Conservation (phyloP, 2,329 filamentous ascomycete genomes). For the Cytospora paraplurivora region DNA sequence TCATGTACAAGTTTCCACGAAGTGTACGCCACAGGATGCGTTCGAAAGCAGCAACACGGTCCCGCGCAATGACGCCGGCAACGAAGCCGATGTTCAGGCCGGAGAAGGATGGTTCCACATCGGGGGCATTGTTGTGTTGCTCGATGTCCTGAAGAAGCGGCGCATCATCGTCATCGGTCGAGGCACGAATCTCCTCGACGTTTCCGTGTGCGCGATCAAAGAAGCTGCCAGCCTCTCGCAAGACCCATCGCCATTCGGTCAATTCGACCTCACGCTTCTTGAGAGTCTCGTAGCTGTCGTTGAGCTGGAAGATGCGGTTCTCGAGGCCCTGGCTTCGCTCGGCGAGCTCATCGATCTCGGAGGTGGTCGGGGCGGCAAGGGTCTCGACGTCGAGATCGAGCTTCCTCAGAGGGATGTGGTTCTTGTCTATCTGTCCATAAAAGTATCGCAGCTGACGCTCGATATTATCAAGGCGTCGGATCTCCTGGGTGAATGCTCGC, state of each 20-base stretch:
- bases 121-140: conserved; percentile 68
- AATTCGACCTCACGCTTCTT: conserved; percentile 97
- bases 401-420: conserved; percentile 80
- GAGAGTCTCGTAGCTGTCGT: conserved; percentile 97
- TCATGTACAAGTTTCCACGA: conserved; percentile 99
- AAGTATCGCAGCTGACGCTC: conserved; percentile 98
- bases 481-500: conserved; percentile 95
- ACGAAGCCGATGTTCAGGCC: conserved; percentile 99
- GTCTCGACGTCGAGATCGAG: conserved; percentile 88
- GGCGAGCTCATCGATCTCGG: conserved; percentile 93
- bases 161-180: conserved; percentile 87
- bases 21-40: conserved; percentile 96
- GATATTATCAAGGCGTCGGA: conserved; percentile 95
- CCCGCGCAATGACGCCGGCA: conserved; percentile 89
- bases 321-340: conserved; percentile 92
- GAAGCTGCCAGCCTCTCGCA: conserved; percentile 94
- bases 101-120: conserved; percentile 84
- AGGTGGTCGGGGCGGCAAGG: conserved; percentile 83
- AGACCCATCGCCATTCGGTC: conserved; percentile 97
- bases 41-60: conserved; percentile 93
- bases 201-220: conserved; percentile 96
- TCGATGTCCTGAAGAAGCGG: conserved; percentile 92
- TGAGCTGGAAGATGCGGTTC: conserved; percentile 85
- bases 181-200: conserved; percentile 93
- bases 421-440: conserved; percentile 92